Base-by-base conservation (phyloP, 2,329 filamentous ascomycete genomes). In the Aspergillus ibericus region DNA sequence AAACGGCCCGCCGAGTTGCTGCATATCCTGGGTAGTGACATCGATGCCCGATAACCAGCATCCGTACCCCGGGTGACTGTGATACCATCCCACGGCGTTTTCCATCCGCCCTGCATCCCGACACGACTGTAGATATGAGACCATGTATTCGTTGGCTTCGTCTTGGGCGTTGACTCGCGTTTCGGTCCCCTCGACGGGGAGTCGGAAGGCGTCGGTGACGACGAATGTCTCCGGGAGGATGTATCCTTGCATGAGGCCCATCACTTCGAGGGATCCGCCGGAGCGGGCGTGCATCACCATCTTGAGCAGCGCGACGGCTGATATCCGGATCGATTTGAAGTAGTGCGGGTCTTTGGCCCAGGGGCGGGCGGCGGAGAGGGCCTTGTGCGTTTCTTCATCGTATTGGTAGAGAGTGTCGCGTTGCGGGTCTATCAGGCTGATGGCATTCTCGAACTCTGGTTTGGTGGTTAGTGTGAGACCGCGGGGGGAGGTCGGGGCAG, bases 271-370 rank as follows among this genome's bases (percentile, higher is more conserved):
- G 27, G 86, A 87, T 58, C 95, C 93, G 64, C 95, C 95, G 0
- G 92, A 93, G n/a, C 95, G 90, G 9, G 95, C 95, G 75, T 99
- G 95, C 91, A 97, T 98, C 64, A 96, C 92, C 95, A 99, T 99
- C 80, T 99, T 99, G 67, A 98, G 85, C 59, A 99, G 85, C 5
- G 95, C 95, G 12, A 96, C 88, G 59, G 95, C 92, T 53, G 91
- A 96, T 77, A 99, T 93, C 69, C 93, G 91, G 48, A 98, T 92
- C 55, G 90, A 85, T 74, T 93, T 96, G 85, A 98, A 99, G 81
- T 97, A 88, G 75, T 92, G 84, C 0, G 89, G 88, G 71, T 97
- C 88, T 48, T 80, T 81, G 51, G 80, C 80, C 95, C 95, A 98
- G 61, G 93, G 92, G 55, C 84, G 84, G 20, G 83, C 80, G 10